A percentile compares a stretch with the other conserved stretches of the same genome.
Evolutionary conservation across 495 filamentous ascomycete species (phyloP).

Genomic region (Aspergillus heteromorphus): DNA sequence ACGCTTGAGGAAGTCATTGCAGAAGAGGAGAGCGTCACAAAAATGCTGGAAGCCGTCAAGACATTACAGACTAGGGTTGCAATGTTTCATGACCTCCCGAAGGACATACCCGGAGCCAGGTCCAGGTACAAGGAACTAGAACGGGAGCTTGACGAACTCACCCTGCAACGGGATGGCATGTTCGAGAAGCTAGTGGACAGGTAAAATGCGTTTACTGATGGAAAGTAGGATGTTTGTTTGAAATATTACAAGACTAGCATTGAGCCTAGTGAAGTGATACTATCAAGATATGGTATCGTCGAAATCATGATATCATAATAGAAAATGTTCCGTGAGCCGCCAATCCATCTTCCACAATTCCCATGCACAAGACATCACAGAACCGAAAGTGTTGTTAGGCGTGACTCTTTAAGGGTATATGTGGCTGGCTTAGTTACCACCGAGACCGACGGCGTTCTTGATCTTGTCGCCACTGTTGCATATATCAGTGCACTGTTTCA

Average conservation of each 20-base stretch:
- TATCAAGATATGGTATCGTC: neutral
- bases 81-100: constrained; percentile 63
- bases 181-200: constrained; percentile 47
- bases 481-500: constrained; percentile 12
- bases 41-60: constrained; percentile 32
- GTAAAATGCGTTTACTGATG: neutral
- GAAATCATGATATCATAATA: constrained; percentile 5
- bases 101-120: constrained; percentile 60
- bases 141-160: constrained; percentile 53
- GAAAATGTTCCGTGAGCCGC: neutral
- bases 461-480: constrained; percentile 47
- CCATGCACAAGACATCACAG: neutral
- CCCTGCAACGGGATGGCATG: constrained; percentile 56
- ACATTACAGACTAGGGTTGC: constrained; percentile 49
- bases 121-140: constrained; percentile 59
- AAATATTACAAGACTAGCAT: neutral
- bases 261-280: constrained; percentile 1
- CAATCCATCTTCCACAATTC: neutral
- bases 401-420: neutral
- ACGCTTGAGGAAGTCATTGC: constrained; percentile 47
- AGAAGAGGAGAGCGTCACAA: constrained; percentile 38
- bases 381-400: constrained; percentile 4
- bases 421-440: constrained; percentile 33
- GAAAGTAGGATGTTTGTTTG: neutral
- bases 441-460: constrained; percentile 53